Evolutionary conservation across 257 asterid species (phyloP).

Genomic region (Ballota nigra): DNA sequence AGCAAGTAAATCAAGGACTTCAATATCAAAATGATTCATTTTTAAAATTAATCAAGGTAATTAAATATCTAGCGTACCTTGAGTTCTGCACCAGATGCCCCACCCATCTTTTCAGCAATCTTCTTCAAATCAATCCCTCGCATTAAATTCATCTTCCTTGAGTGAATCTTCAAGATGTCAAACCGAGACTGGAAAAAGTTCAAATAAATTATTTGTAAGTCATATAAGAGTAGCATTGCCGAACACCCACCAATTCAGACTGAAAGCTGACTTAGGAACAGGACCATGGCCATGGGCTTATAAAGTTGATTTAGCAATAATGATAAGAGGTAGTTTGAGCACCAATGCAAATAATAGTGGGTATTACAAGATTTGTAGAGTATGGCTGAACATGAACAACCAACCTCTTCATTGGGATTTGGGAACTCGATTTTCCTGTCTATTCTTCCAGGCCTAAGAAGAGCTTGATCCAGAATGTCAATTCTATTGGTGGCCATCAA

Average conservation of each 20-base stretch:
- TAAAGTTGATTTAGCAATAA: background rate
- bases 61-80: slow-evolving; percentile 43
- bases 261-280: background rate
- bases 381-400: background rate
- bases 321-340: background rate
- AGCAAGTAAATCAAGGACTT: too few relatives aligned
- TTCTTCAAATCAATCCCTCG: slow-evolving; percentile 89
- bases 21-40: too few relatives aligned
- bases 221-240: background rate
- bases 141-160: slow-evolving; percentile 88
- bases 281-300: background rate
- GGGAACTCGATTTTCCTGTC: slow-evolving; percentile 95
- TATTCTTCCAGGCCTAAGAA: slow-evolving; percentile 91
- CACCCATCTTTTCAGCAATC: slow-evolving; percentile 90
- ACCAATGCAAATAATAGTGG: background rate
- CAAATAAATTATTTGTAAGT: background rate
- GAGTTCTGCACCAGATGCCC: slow-evolving; percentile 93
- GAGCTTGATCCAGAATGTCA: slow-evolving; percentile 90
- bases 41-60: too few relatives aligned
- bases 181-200: slow-evolving; percentile 61
- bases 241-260: background rate
- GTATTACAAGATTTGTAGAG: background rate
- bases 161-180: slow-evolving; percentile 88
- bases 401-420: slow-evolving; percentile 85
- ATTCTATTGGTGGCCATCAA: slow-evolving; percentile 94